Base-by-base conservation (phyloP, 2,329 filamentous ascomycete species). In the Talaromyces sp. region DNA sequence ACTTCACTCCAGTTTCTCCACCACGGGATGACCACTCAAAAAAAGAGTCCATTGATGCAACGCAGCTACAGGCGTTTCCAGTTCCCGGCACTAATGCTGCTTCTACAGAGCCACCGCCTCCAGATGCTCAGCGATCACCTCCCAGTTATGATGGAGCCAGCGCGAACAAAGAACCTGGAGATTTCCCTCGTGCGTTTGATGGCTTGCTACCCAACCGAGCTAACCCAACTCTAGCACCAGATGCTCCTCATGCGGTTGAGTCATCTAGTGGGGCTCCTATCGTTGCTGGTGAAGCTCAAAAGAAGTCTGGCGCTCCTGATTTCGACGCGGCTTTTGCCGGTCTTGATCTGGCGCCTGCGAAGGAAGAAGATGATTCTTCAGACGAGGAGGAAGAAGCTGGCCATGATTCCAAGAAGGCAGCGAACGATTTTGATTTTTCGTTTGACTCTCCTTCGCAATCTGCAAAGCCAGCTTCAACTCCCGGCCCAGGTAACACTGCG, bases 1-100 rank as follows among this genome's bases (percentile, higher is more conserved):
- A 97, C 73, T 98, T 98, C 71, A 88, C 89, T 0, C 86, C 90
- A 14, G 83, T 84, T 31, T 82, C 78, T 50, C 75, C 69, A 5
- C 68, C 67, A 53, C 62, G 62, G n/a, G 65, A 70, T 51, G 67
- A 68, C 26, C 68, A 67, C 41, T 63, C 67, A 53, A 66, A 68
- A 62, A 69, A 64, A 32, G 70, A 69, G 62, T 71, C 64, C 57
- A 77, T 70, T 62, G 78, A 69, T 64, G 75, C 66, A 62, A 72
- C 69, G 66, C 75, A 70, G 62, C 70, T 73, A 64, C 65, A 69
- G 64, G 63, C 75, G 63, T 73, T 77, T 70, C 66, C 76, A 66
- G 63, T 73, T 38, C 73, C 75, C n/a, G 74, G 78, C 21, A 72
- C 75, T 8, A 69, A 74, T 21, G 43, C 58, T 41, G 73, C 72